phyloP scores from a whole-genome alignment of 1,284 basidiomycete genomes.

The Cerioporus squamosus region DNA sequence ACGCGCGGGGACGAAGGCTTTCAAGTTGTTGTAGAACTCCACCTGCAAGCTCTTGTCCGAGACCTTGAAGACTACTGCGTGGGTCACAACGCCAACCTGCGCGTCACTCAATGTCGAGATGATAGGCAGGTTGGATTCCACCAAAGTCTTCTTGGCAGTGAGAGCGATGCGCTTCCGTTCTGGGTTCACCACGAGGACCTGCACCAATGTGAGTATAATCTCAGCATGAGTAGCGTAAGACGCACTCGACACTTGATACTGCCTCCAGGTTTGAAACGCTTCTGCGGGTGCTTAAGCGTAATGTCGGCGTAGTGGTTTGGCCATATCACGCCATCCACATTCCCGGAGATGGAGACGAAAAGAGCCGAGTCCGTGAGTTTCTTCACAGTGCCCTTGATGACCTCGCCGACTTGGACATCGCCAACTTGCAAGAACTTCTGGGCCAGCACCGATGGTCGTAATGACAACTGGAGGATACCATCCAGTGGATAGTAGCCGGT shows the following conservation, averaged over 20 bases:
- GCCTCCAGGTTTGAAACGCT: constrained; percentile 87
- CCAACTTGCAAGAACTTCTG: constrained; percentile 88
- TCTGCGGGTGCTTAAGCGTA: constrained; percentile 87
- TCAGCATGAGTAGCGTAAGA: constrained; percentile 4
- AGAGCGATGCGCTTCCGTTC: constrained; percentile 84
- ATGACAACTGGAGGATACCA: constrained; percentile 85
- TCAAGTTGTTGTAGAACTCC: constrained; percentile 91
- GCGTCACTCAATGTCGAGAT: constrained; percentile 73
- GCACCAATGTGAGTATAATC: not conserved
- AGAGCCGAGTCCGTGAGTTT: constrained; percentile 79
- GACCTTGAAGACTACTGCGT: constrained; percentile 86
- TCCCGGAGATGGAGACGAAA: constrained; percentile 86
- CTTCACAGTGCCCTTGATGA: constrained; percentile 86
- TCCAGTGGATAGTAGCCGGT: constrained; percentile 90
- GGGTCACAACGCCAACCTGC: constrained; percentile 73
- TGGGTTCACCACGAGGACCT: constrained; percentile 89
- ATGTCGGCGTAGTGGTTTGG: constrained; percentile 97
- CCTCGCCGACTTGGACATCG: constrained; percentile 85
- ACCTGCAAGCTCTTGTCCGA: constrained; percentile 81
- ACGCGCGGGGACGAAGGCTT: constrained; percentile 80
- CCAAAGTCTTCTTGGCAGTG: constrained; percentile 91
- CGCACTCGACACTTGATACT: constrained; percentile 86
- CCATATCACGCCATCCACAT: constrained; percentile 92
- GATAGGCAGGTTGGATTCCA: constrained; percentile 81
- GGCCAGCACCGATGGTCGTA: constrained; percentile 84